Evolutionary conservation across 1,139 yeast genomes (phyloP), one percentile per base, ranked within the genome.

Genomic region (Yamadazyma trypodendri): DNA sequence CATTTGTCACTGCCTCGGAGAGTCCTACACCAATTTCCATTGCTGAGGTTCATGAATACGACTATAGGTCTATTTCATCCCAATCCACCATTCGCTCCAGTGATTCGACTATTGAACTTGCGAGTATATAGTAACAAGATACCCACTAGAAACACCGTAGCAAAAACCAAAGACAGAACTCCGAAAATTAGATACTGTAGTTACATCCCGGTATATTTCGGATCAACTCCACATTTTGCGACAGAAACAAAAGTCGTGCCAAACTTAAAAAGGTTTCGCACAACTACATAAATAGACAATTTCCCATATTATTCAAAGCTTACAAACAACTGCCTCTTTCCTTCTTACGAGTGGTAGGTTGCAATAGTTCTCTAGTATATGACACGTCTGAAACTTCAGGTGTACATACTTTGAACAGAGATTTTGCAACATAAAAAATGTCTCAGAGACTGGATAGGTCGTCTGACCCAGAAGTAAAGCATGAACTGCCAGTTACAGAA

Each of bases 211-310:
- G 38, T 23, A 15, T 3, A 14, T 3, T 10, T 17, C 40, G 35
- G 34, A 39, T 30, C 35, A 29, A 28, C 31, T 38, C 35, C 39
- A 32, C 35, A 28, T 28, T 28, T 17, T 27, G 18, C n/a, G 12
- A 14, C 21, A 8, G 21, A 13, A 6, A 5, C 8, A 11, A 23
- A 23, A 23, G 25, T 23, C 25, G 25, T 23, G 5, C n/a, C n/a
- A n/a, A n/a, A n/a, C n/a, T n/a, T n/a, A n/a, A 18, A 18, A 6
- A 18, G 5, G 8, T 24, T 12, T 12, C 28, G 14, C 9, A 23
- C 24, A 4, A 13, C 4, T 27, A 27, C 29, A 15, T 27, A 27
- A 27, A 9, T 15, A 27, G 29, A 27, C 29, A 27, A 27, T 27
- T 15, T 13, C 29, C 15, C 28, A 24, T 11, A 11, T 6, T 11